Evolutionary conservation across 306 rosid genomes (phyloP), one percentile per base, ranked within the genome.

Genomic region (Senna siamea): DNA sequence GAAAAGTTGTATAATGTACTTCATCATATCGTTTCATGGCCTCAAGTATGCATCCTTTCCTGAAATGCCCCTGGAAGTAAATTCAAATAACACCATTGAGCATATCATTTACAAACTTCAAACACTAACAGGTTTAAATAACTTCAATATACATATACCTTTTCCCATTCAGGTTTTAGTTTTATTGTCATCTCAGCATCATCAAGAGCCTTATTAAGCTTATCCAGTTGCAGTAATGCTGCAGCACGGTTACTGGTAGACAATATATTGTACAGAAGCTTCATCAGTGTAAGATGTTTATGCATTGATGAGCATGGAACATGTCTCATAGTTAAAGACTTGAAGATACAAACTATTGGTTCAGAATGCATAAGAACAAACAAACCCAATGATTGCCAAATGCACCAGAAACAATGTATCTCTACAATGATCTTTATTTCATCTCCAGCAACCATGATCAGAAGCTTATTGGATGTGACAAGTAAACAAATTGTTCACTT

Each of bases 1-100:
- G 58, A 71, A 53, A 54, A 69, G 68, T 54, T 57, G 22, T 15
- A 40, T 46, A 69, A 37, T 84, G 52, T 80, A 92, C 99, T 77
- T 95, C 91, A 28, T 95, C 98, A 48, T 90, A 95, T 76, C 87
- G 88, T 69, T 92, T 92, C 99, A 92, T 82, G 70, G 92, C 97
- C 83, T 95, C 99, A 76, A 95, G 81, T 78, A 95, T 76, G 89
- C 99, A 88, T 75, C 98, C 98, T 85, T 92, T 95, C 86, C 99
- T 86, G 88, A 92, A 95, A 82, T 95, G 73, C 66, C 98, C 98
- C 99, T 95, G 88, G 30, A 81, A 81, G 46, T 76, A 55, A 76
- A 80, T 83, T 83, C 77, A 78, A 79, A 65, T 14, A 54, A 59
- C 56, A 73, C 48, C 50, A 30, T 38, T 66, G 3, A 55, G 55